Evolutionary conservation across 2,329 filamentous ascomycete species (phyloP).

Genomic region (Geosmithia morbida): DNA sequence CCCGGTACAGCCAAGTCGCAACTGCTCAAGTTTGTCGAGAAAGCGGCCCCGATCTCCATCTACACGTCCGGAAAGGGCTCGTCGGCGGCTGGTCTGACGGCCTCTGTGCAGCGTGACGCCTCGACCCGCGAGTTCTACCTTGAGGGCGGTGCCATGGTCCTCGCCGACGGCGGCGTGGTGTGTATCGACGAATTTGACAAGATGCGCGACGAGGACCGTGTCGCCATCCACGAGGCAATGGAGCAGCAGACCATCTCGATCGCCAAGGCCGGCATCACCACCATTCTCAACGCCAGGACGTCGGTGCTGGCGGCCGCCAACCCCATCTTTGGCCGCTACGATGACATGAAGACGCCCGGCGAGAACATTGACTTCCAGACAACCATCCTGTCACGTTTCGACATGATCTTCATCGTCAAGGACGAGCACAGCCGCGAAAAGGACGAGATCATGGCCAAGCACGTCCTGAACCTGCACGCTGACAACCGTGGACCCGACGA

Average conservation of each 20-base stretch:
- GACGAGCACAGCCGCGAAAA: constrained; percentile 84
- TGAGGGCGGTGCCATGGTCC: constrained; percentile 95
- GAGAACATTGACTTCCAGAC: constrained; percentile 99
- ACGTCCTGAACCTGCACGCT: constrained; percentile 98
- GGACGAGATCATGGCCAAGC: constrained; percentile 86
- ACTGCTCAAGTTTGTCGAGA: constrained; percentile 92
- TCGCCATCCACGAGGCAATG: constrained; percentile 99
- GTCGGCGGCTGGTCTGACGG: constrained; percentile 91
- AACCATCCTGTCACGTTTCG: constrained; percentile 93
- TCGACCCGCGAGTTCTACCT: constrained; percentile 93
- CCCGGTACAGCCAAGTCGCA: constrained; percentile 98
- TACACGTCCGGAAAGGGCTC: constrained; percentile 98
- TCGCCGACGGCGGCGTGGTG: constrained; percentile 91
- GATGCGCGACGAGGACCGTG: constrained; percentile 95
- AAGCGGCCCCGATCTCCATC: constrained; percentile 89
- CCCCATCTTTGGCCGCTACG: constrained; percentile 93
- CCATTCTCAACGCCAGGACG: constrained; percentile 89
- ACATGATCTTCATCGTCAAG: constrained; percentile 98
- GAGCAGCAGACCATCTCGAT: constrained; percentile 99
- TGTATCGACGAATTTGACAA: constrained; percentile 99
- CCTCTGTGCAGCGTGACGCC: constrained; percentile 87
- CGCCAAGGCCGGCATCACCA: constrained; percentile 96
- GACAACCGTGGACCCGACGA: constrained; percentile 73
- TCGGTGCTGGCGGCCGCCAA: constrained; percentile 93
- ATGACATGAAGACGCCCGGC: constrained; percentile 92